phyloP scores from a whole-genome alignment of 108 stramenopile genomes.

The Cyclotella choctawhatcheeana region DNA sequence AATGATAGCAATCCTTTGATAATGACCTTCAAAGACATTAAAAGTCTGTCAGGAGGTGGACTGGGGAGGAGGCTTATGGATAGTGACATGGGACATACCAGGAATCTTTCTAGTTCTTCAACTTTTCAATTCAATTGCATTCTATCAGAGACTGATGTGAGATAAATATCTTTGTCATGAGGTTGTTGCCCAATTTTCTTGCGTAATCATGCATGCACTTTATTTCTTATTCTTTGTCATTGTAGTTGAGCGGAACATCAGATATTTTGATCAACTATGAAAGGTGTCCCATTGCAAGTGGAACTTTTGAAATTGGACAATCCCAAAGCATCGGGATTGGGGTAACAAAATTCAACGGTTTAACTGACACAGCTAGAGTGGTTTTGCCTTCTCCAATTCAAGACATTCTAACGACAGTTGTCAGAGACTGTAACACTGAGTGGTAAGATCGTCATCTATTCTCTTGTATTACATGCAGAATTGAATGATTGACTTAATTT shows the following conservation, averaged over 20 bases:
- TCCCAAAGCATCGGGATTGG: not conserved
- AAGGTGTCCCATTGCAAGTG: conserved; percentile 10
- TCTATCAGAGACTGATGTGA: not conserved
- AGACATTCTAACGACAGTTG: not conserved
- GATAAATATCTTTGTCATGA: not conserved
- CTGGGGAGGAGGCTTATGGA: not conserved
- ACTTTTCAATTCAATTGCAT: conserved; percentile 12
- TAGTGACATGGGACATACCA: not conserved
- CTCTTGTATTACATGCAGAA: not conserved
- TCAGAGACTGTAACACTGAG: not conserved
- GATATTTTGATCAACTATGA: conserved; percentile 9
- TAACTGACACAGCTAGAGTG: not conserved
- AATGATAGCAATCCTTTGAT: not conserved
- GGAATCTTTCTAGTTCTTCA: not conserved
- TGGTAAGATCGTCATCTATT: not conserved
- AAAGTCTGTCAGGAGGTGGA: not conserved
- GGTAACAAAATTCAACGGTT: not conserved
- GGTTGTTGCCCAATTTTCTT: not conserved
- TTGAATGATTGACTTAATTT: not conserved
- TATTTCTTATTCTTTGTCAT: not conserved
- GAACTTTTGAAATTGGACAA: not conserved
- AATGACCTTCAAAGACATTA: not conserved
- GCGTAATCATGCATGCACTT: no score
- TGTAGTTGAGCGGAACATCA: not conserved
- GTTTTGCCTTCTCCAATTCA: conserved; percentile 18